These are phyloP conservation scores for Fusarium napiforme DNA, from an alignment of 2,329 filamentous ascomycete genomes.

Conservation along the genomic window DNA sequence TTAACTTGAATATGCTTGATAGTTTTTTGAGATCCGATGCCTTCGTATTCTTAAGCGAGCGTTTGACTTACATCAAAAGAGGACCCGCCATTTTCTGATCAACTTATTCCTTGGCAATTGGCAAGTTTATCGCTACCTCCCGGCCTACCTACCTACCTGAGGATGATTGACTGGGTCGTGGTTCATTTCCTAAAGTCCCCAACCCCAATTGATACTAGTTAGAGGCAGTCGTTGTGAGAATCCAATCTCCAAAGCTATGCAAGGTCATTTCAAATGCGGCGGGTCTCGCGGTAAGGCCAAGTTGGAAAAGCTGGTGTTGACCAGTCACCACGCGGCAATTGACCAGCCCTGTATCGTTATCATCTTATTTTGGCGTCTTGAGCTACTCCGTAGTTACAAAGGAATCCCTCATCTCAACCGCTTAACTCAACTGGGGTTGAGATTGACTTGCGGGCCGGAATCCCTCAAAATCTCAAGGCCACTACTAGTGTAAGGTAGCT, in stretches of 20 bases:
- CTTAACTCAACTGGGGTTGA: constrained; percentile 1
- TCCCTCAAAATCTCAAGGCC: constrained; percentile 24
- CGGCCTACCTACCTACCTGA: background rate
- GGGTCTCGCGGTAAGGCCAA: constrained; percentile 36
- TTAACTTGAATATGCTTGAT: constrained; percentile 1
- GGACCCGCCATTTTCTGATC: background rate
- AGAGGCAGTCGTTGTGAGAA: constrained; percentile 22
- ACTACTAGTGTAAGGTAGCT: constrained; percentile 2
- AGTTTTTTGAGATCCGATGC: background rate
- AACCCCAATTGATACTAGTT: constrained; percentile 23
- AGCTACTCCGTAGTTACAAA: background rate
- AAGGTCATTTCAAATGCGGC: constrained; percentile 40
- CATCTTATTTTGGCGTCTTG: constrained; percentile 27
- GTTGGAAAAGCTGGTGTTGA: constrained; percentile 9
- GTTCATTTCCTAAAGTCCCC: constrained; percentile 29
- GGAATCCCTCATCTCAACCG: constrained; percentile 25
- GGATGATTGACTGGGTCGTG: constrained; percentile 20
- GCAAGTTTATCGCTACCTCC: background rate
- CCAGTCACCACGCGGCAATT: constrained; percentile 31
- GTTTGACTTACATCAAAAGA: background rate
- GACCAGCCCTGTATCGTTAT: constrained; percentile 37
- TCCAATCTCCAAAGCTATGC: constrained; percentile 39
- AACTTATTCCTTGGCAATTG: constrained; percentile 3
- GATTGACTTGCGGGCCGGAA: constrained; percentile 35
- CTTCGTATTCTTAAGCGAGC: constrained; percentile 9